Base-by-base conservation (phyloP, 768 basidiomycete species). In the Guyanaporus albipodus region DNA sequence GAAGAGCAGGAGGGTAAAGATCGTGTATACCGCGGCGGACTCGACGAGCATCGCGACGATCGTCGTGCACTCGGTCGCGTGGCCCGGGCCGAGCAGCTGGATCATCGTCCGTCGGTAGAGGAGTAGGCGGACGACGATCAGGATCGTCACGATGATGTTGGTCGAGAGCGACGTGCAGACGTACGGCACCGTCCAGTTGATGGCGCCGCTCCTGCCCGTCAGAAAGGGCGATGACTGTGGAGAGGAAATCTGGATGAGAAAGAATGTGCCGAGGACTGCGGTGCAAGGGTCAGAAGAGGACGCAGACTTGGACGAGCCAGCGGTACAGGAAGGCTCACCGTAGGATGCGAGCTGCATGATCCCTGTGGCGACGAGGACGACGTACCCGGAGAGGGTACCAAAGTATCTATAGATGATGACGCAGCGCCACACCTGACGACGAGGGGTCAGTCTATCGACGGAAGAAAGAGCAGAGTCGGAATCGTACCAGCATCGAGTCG, bases 381-480 rank as follows among this genome's bases (percentile, higher is more conserved):
- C 18, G 31, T 49, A 44, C 4, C 49, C 48, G 7, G 47, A 57
- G 24, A 40, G 22, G 32, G 11, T 21, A 0, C 48, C 53, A 2
- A 59, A 52, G 43, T 64, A 52, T 27, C 47, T 53, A 19, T 50
- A 66, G 37, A 64, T 66, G 24, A 62, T 57, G 18, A 56, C 44
- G 47, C 61, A 64, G 18, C 63, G 64, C 63, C 63, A 64, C 28
- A 64, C 54, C 62, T 64, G 22, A 32, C 12, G n/a, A n/a, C n/a
- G n/a, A n/a, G n/a, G n/a, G n/a, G n/a, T n/a, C n/a, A n/a, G n/a
- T n/a, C n/a, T n/a, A n/a, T n/a, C 7, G 27, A 11, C 11, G 18
- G 24, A 21, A 24, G n/a, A 15, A 26, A 19, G 11, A 0, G 26
- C 32, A 2, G 10, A 41, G 10, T 0, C 4, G 37, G 22, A 18